These are phyloP conservation scores for Sphagnum fallax DNA, from an alignment of 228 moss, liverwort and hornwort species.

Conservation along the genomic window DNA sequence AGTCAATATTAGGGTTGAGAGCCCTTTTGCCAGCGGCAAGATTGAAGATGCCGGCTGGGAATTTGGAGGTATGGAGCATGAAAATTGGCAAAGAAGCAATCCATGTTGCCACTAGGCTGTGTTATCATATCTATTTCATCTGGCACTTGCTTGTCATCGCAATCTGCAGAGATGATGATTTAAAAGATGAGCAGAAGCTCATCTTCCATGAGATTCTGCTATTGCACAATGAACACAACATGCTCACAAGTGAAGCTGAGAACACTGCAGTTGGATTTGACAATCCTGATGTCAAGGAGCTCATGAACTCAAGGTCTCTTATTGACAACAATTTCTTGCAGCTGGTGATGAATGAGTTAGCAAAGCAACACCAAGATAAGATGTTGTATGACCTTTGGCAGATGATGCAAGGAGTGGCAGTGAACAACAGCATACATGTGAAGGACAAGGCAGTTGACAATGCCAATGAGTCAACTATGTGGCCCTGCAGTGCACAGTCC, in stretches of 20 bases:
- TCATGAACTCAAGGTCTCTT: constrained; percentile 4
- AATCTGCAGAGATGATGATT: constrained; percentile 6
- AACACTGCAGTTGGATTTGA: constrained; percentile 18
- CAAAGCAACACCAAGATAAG: constrained; percentile 29
- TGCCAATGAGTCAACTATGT: constrained; percentile 3
- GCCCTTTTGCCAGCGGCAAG: constrained; percentile 18
- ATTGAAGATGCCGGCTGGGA: constrained; percentile 14
- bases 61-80: constrained; percentile 15
- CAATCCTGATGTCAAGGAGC: constrained; percentile 12
- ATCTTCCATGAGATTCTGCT: constrained; percentile 29
- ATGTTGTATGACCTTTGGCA: constrained; percentile 28
- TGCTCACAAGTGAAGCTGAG: constrained; percentile 4
- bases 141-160: constrained; percentile 33
- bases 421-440: not conserved
- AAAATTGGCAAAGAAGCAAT: constrained; percentile 16
- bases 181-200: not conserved
- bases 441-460: not conserved
- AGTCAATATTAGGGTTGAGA: constrained; percentile 7
- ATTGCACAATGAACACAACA: constrained; percentile 17
- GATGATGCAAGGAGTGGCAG: constrained; percentile 6
- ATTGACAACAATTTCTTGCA: constrained; percentile 29
- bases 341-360: constrained; percentile 23
- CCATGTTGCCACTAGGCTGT: constrained; percentile 35
- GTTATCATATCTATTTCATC: constrained; percentile 27
- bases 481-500: constrained; percentile 24